Evolutionary conservation across 441 rosid species (phyloP), one percentile per base, ranked within the genome.

Genomic region (Populus tomentosa): DNA sequence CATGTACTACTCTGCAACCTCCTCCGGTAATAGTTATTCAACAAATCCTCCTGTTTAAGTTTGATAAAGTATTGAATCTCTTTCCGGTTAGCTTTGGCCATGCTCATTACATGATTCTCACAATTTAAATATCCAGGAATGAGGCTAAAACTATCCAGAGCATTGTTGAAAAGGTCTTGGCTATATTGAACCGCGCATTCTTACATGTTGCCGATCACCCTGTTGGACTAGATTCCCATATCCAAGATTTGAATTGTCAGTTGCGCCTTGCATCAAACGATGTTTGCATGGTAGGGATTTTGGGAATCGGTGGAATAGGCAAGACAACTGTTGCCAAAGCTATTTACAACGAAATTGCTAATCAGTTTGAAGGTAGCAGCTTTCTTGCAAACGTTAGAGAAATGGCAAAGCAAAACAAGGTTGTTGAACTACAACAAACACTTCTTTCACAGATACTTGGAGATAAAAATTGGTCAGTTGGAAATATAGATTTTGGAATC

Each of bases 321-420:
- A 79, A 79, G 50, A 79, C 81, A 11, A 73, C 73, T 11, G 33
- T 79, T 8, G 67, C 81, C 40, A 73, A 73, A 30, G 50, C 21
- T 10, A 28, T 73, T 24, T 79, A 67, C 40, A 66, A 74, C 24
- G 4, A 20, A 13, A 53, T 72, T n/a, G 16, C 21, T 35, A 4
- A 59, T 32, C 62, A 28, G 24, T 79, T 72, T 20, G 56, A 56
- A n/a, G 72, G 61, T 28, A 36, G 53, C 3, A 18, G 81, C 61
- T 79, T 79, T 73, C 77, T 78, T 46, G 70, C 71, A 71, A 53
- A 78, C 26, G 71, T 71, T 16, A 63, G 75, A 46, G 76, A 71
- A 20, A 56, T 24, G 7, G 24, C 66, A 8, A 50, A 42, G 35
- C 16, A 53, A 50, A 5, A 32, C 50, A 74, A 35, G 11, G 70